phyloP scores from a whole-genome alignment of 495 filamentous ascomycete species.

The Astrocystis sublimbata region DNA sequence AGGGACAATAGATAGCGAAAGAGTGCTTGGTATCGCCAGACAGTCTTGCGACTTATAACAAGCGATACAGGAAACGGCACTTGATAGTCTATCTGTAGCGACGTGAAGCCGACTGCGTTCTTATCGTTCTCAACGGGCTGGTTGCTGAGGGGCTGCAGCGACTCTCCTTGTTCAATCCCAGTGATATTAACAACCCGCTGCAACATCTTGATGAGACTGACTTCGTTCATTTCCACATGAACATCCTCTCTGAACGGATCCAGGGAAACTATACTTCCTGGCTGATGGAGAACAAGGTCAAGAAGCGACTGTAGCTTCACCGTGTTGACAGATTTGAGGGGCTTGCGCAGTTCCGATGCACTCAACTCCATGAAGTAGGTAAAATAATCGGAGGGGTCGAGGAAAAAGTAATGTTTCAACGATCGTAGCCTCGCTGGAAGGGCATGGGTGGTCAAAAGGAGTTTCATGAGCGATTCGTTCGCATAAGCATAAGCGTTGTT shows the following conservation, averaged over 20 bases:
- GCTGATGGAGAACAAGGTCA: constrained; percentile 91
- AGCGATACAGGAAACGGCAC: constrained; percentile 97
- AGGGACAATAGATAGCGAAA: constrained; percentile 90
- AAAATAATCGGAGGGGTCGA: constrained; percentile 97
- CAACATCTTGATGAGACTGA: constrained; percentile 85
- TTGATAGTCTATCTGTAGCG: constrained; percentile 87
- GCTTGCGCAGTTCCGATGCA: constrained; percentile 83
- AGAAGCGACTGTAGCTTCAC: constrained; percentile 91
- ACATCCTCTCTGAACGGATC: constrained; percentile 98
- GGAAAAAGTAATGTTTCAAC: constrained; percentile 98
- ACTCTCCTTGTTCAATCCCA: constrained; percentile 86
- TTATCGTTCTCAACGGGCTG: constrained; percentile 73
- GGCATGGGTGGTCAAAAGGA: constrained; percentile 89
- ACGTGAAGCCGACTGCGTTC: constrained; percentile 83
- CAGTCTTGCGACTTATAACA: constrained; percentile 92
- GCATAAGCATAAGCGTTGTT: constrained; percentile 93
- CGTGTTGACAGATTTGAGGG: constrained; percentile 82
- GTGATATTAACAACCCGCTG: constrained; percentile 96
- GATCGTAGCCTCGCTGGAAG: constrained; percentile 83
- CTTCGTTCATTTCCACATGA: constrained; percentile 94
- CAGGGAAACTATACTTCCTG: constrained; percentile 87
- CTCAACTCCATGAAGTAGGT: constrained; percentile 93
- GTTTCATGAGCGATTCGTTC: constrained; percentile 87
- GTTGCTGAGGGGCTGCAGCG: constrained; percentile 51
- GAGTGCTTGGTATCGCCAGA: constrained; percentile 91